Evolutionary conservation across 768 basidiomycete genomes (phyloP).

Genomic region (Rubroboletus pulcherrimus): DNA sequence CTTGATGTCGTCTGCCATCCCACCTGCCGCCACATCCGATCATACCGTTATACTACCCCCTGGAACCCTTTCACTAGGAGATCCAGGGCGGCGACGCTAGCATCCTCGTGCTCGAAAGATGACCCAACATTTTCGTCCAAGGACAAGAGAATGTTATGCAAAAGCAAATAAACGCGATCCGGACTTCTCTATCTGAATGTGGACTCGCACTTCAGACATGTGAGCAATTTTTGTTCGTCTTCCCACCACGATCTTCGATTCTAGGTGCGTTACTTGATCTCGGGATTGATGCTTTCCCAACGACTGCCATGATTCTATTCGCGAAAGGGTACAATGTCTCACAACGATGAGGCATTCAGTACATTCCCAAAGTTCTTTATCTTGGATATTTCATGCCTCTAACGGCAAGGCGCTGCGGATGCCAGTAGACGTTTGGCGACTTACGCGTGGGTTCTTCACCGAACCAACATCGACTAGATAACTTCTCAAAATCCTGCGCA

Average conservation of each 20-base stretch:
- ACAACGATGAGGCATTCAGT: not conserved
- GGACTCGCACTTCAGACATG: not conserved
- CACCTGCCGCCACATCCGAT: not conserved
- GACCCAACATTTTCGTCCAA: not conserved
- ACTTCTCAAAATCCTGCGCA: no score
- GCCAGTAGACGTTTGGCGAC: no score
- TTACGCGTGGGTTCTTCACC: no score
- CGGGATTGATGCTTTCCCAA: not conserved
- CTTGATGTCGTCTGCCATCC: not conserved
- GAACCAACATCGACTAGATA: no score
- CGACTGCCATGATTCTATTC: not conserved
- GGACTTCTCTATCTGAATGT: not conserved
- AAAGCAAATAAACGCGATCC: not conserved
- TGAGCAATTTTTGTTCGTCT: not conserved
- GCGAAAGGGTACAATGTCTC: not conserved
- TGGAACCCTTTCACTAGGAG: conserved; percentile 4
- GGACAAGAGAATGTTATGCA: not conserved
- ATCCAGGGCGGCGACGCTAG: not conserved
- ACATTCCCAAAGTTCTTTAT: not conserved
- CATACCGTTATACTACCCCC: conserved; percentile 1
- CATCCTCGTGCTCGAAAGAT: not conserved
- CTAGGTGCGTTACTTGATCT: not conserved
- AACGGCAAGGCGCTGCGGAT: no score
- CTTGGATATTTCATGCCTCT: no score
- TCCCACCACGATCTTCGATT: not conserved